These are phyloP conservation scores for Neurospora discreta DNA, from an alignment of 495 filamentous ascomycete species.

Conservation along the genomic window DNA sequence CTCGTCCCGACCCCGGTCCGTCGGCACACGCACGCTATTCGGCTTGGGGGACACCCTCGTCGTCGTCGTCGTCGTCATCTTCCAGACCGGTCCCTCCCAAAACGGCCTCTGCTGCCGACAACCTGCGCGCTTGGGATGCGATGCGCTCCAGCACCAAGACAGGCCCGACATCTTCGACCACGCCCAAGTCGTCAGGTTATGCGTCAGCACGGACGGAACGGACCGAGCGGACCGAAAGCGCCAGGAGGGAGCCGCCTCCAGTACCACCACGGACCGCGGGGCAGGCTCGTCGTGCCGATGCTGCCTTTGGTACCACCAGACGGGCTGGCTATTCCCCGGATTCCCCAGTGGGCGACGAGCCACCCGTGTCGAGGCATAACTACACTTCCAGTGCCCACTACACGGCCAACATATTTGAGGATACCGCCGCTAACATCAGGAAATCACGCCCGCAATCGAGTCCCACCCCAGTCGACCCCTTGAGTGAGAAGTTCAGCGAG, in stretches of 20 bases:
- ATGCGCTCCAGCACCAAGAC: slow-evolving; percentile 34
- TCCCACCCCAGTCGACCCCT: slow-evolving; percentile 23
- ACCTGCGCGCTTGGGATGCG: slow-evolving; percentile 58
- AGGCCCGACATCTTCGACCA: neutral
- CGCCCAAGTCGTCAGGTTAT: neutral
- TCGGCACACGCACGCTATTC: slow-evolving; percentile 9
- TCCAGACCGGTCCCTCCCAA: slow-evolving; percentile 35
- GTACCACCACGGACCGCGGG: slow-evolving; percentile 30
- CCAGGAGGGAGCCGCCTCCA: slow-evolving; percentile 3
- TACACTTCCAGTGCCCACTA: slow-evolving; percentile 23
- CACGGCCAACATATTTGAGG: slow-evolving; percentile 15
- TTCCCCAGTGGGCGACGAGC: slow-evolving; percentile 35
- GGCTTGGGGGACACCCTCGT: slow-evolving; percentile 21
- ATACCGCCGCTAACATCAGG: slow-evolving; percentile 23
- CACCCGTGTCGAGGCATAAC: slow-evolving; percentile 32
- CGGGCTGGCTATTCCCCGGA: slow-evolving; percentile 27
- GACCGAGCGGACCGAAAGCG: slow-evolving; percentile 6
- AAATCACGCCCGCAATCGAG: slow-evolving; percentile 12
- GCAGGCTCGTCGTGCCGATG: slow-evolving; percentile 32
- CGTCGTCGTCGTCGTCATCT: slow-evolving; percentile 1
- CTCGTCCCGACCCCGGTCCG: slow-evolving; percentile 17
- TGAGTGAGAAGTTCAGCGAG: slow-evolving; percentile 32
- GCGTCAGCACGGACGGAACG: slow-evolving; percentile 21
- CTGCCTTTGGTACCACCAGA: slow-evolving; percentile 30
- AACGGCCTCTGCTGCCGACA: slow-evolving; percentile 46